Percentiles rank a stretch among this genome's conserved stretches.
Conservation (phyloP, 768 basidiomycete genomes). For the Lentinula aciculospora region DNA sequence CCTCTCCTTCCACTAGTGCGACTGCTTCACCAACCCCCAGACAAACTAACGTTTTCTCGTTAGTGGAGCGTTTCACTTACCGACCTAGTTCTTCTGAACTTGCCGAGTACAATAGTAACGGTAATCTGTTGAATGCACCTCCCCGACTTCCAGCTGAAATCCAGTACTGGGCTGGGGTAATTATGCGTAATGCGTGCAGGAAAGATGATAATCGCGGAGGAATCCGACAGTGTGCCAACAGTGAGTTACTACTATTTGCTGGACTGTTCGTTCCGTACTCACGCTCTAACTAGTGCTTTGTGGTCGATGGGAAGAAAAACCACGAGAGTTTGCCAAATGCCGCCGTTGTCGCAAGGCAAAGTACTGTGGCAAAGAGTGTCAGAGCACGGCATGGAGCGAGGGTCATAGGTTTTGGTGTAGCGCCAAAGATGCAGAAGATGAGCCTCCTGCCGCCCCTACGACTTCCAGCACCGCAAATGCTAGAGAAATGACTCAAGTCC, state of each 20-base stretch:
- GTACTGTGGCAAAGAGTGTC: conserved; percentile 97
- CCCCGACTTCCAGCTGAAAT: conserved; percentile 83
- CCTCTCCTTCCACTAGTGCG: conserved; percentile 13
- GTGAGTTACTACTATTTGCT: conserved; percentile 35
- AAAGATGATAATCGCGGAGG: conserved; percentile 94
- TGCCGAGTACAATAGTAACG: conserved; percentile 48
- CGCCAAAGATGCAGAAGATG: conserved; percentile 38
- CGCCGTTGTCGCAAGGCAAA: conserved; percentile 95
- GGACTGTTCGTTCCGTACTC: not conserved
- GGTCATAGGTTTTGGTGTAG: conserved; percentile 95
- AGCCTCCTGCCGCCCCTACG: conserved; percentile 18
- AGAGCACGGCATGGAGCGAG: conserved; percentile 94
- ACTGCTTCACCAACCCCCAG: conserved; percentile 23
- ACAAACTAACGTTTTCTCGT: conserved; percentile 90
- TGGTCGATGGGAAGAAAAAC: conserved; percentile 88
- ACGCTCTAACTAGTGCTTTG: conserved; percentile 67
- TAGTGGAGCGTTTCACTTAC: conserved; percentile 96
- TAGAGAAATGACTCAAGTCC: not conserved
- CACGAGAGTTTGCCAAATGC: conserved; percentile 96
- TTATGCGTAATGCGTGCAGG: conserved; percentile 98
- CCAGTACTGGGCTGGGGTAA: conserved; percentile 99
- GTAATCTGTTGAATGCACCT: conserved; percentile 13
- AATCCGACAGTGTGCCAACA: conserved; percentile 96
- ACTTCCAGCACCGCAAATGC: not conserved
- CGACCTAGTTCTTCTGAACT: conserved; percentile 81